These are phyloP conservation scores for Fragaria vesca DNA, from an alignment of 306 rosid genomes.

Conservation along the genomic window DNA sequence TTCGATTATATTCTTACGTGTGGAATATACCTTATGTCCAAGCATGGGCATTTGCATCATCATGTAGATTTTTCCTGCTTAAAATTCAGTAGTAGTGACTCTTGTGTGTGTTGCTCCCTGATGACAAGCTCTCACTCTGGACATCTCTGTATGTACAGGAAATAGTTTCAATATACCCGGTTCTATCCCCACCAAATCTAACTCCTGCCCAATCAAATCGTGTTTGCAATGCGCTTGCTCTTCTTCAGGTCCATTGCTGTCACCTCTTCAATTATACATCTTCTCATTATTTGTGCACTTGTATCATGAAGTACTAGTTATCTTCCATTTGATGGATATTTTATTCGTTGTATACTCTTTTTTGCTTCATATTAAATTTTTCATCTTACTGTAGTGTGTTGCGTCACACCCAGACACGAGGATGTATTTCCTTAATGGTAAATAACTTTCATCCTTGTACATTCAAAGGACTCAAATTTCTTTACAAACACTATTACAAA, in stretches of 20 bases:
- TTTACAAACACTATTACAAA: not conserved
- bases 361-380: conserved; percentile 19
- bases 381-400: conserved; percentile 54
- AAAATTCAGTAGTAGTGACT: not conserved
- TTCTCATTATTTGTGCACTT: not conserved
- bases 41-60: not conserved
- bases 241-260: conserved; percentile 70
- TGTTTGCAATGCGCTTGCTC: conserved; percentile 87
- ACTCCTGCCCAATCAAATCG: conserved; percentile 74
- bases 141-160: conserved; percentile 45
- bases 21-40: not conserved
- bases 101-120: not conserved
- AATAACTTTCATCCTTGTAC: conserved; percentile 29
- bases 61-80: not conserved
- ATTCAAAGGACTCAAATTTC: conserved; percentile 18
- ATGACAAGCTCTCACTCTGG: conserved; percentile 1
- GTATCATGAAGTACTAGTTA: not conserved
- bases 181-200: conserved; percentile 68
- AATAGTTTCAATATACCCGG: conserved; percentile 72
- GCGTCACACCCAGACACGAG: conserved; percentile 88
- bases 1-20: not conserved
- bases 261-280: not conserved
- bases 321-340: not conserved
- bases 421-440: conserved; percentile 79
- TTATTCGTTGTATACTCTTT: not conserved